Evolutionary conservation across 192 early-diverging fungal species (phyloP), one percentile per base, ranked within the genome.

Genomic region (Backusella circina): DNA sequence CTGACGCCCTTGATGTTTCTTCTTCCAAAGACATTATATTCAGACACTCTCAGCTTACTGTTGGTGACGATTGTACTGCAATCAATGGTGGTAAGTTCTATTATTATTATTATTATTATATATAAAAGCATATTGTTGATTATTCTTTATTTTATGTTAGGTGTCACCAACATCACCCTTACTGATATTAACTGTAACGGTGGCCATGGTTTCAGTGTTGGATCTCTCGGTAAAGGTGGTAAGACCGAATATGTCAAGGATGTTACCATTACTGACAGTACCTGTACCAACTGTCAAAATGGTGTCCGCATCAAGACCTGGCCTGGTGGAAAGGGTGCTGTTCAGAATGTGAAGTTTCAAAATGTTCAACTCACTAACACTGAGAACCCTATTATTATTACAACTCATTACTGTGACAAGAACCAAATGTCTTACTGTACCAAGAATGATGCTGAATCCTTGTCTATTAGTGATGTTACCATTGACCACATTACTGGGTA

Each of bases 11-110:
- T 32, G 85, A 80, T 67, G 61, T 82, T 30, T 50, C 37, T 5
- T 72, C 54, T 61, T 78, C 82, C 35, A 75, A 51, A 12, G 73
- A 64, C 15, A 70, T 88, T 28, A 77, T 72, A 36, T 83, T 88
- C 65, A 57, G 26, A 2, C 70, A 77, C 38, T 70, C 79, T 4
- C 76, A 76, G 21, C 69, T 87, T 21, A 70, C 72, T 57, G 88
- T 88, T 68, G 80, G 80, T 70, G 86, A 88, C 65, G 86, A 88
- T 37, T 88, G 86, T 54, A 61, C 86, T 76, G 86, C 86, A 47
- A 50, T 88, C 4, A 88, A 87, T 70, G 76, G 72, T 28, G 50
- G 50, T 54, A 54, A n/a, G 2, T 1, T 8, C 21, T 23, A 23
- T n/a, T n/a, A n/a, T n/a, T n/a, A n/a, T n/a, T n/a, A 21, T 54